These are phyloP conservation scores for Naganishia sp. DNA, from an alignment of 1,284 basidiomycete genomes.

Conservation along the genomic window DNA sequence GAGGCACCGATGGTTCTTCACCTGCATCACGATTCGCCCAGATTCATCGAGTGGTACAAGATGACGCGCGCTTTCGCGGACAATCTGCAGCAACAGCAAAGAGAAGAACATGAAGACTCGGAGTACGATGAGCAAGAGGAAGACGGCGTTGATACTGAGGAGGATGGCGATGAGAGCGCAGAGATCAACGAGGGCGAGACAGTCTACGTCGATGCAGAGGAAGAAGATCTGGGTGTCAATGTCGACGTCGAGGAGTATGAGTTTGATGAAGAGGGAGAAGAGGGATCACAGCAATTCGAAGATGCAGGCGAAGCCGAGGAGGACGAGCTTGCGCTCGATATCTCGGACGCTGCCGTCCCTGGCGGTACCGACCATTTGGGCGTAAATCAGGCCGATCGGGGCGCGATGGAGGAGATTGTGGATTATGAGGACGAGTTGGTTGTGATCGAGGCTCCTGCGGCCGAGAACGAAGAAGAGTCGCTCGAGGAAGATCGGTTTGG, in stretches of 20 bases:
- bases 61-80: conserved; percentile 41
- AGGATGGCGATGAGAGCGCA: conserved; percentile 44
- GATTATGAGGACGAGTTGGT: conserved; percentile 23
- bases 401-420: conserved; percentile 16
- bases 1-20: conserved; percentile 29
- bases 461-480: not conserved
- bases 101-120: conserved; percentile 37
- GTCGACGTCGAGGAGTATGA: conserved; percentile 25
- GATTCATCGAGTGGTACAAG: conserved; percentile 43
- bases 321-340: conserved; percentile 19
- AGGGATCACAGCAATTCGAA: not conserved
- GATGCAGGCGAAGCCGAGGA: conserved; percentile 2
- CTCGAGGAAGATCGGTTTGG: conserved; percentile 24
- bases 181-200: conserved; percentile 44
- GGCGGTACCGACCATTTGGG: not conserved
- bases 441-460: not conserved
- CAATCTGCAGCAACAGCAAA: conserved; percentile 30
- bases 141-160: conserved; percentile 42
- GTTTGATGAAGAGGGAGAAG: conserved; percentile 12
- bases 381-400: too few relatives aligned
- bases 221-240: conserved; percentile 30
- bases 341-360: not conserved
- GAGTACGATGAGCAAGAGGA: conserved; percentile 50
- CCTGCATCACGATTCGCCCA: conserved; percentile 29
- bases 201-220: conserved; percentile 44